Evolutionary conservation across 2,329 filamentous ascomycete species (phyloP).

Genomic region (Dendrostoma leiphaemia): DNA sequence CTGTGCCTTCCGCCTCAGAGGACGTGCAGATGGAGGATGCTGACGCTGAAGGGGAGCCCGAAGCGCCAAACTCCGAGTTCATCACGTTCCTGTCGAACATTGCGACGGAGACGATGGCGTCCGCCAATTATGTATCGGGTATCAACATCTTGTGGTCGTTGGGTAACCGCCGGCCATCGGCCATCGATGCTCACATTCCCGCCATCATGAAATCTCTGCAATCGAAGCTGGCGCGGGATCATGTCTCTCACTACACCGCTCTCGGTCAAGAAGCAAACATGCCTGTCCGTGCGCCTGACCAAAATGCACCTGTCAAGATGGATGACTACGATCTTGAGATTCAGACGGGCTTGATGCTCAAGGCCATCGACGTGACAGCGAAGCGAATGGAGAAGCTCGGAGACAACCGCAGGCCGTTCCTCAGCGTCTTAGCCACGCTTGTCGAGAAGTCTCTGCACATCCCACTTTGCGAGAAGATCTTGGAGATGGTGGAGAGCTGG

Average conservation of each 20-base stretch:
- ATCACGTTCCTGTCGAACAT: slow-evolving; percentile 80
- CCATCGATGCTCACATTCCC: slow-evolving; percentile 86
- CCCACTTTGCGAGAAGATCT: slow-evolving; percentile 83
- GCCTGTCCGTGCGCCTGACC: slow-evolving; percentile 48
- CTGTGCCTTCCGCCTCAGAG: slow-evolving; percentile 63
- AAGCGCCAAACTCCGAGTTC: slow-evolving; percentile 82
- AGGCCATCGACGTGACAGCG: slow-evolving; percentile 90
- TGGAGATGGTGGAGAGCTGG: slow-evolving; percentile 93
- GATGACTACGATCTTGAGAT: slow-evolving; percentile 78
- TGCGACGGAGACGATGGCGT: slow-evolving; percentile 82
- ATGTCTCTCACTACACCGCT: slow-evolving; percentile 72
- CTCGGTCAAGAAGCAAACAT: slow-evolving; percentile 49
- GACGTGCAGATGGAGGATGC: slow-evolving; percentile 71
- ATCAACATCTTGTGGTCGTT: slow-evolving; percentile 94
- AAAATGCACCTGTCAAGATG: slow-evolving; percentile 58
- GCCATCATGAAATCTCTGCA: slow-evolving; percentile 93
- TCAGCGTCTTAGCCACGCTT: slow-evolving; percentile 90
- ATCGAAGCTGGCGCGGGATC: slow-evolving; percentile 87
- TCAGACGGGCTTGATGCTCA: slow-evolving; percentile 89
- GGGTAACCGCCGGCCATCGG: slow-evolving; percentile 76
- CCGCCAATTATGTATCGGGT: slow-evolving; percentile 77
- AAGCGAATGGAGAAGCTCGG: slow-evolving; percentile 89
- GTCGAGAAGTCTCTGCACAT: slow-evolving; percentile 93
- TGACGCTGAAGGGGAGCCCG: slow-evolving; percentile 80
- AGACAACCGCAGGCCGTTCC: slow-evolving; percentile 86